A percentile compares a stretch with the other conserved stretches of the same genome.
These are phyloP conservation scores for Barnettozyma vustinii DNA, from an alignment of 805 yeast genomes.

Conservation along the genomic window DNA sequence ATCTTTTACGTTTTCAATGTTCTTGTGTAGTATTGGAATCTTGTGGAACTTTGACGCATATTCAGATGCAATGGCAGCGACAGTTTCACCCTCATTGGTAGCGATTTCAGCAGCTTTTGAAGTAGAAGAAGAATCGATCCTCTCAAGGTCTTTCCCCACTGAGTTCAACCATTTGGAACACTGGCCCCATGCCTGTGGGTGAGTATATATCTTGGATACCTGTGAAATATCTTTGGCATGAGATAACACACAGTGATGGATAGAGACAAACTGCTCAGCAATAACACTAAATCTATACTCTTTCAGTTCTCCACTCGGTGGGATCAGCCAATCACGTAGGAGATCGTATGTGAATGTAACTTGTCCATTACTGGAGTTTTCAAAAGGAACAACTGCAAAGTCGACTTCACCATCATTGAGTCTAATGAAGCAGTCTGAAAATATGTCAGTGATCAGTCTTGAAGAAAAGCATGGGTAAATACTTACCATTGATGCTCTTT, in stretches of 20 bases:
- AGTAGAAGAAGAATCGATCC: conserved; percentile 71
- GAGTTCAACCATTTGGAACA: conserved; percentile 50
- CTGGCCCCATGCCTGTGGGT: conserved; percentile 99
- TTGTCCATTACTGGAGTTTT: conserved; percentile 92
- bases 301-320: conserved; percentile 11
- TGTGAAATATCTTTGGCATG: conserved; percentile 37
- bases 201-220: conserved; percentile 68
- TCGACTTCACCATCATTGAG: conserved; percentile 42
- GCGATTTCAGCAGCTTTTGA: conserved; percentile 78
- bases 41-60: conserved; percentile 59
- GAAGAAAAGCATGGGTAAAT: neutral
- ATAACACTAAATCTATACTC: conserved; percentile 42
- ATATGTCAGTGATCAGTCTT: neutral
- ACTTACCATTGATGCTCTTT: conserved; percentile 28
- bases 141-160: conserved; percentile 33
- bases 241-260: conserved; percentile 70
- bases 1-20: conserved; percentile 65
- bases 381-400: conserved; percentile 81
- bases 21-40: conserved; percentile 46
- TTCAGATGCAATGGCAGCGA: conserved; percentile 70
- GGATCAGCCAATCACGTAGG: conserved; percentile 59
- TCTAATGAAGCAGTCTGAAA: conserved; percentile 53
- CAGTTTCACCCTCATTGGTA: conserved; percentile 31
- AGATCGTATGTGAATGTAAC: conserved; percentile 83
- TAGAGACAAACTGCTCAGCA: conserved; percentile 77